Evolutionary conservation across 2,329 filamentous ascomycete species (phyloP), one percentile per base, ranked within the genome.

Genomic region (Hymenoscyphus repandus): DNA sequence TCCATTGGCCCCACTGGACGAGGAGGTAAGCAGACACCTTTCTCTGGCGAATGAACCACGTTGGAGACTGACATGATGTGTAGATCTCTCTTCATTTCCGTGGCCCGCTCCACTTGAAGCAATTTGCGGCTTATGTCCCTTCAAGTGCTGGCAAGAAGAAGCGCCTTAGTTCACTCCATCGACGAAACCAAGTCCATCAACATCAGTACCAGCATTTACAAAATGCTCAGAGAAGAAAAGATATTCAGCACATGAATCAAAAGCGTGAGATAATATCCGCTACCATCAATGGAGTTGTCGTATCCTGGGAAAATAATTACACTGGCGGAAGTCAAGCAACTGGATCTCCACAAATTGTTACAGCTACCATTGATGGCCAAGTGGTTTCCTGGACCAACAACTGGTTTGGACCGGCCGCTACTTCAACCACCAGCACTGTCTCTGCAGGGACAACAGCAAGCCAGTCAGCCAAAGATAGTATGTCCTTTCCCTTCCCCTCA

Each of bases 21-120:
- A 86, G 64, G 85, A 86, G 70, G 86, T 89, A 71, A 68, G 80
- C 67, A 3, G 13, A 27, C 2, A 18, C 5, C n/a, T 32, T 20
- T 33, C 15, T 11, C 12, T 9, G 11, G 30, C 22, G 6, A 18
- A 20, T 17, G 37, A n/a, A n/a, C n/a, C 11, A 31, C 15, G 22
- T 18, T 11, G 10, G 39, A 15, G 36, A 36, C 41, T 30, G 11
- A 51, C 5, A 11, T 10, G 3, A 13, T 44, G 11, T 17, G 5
- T 53, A 89, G 85, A 73, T 90, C 30, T 88, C 85, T 1, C 68
- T 88, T 55, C 83, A 89, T 65, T 75, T 90, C 63, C 83, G 86
- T 58, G 88, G 87, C 2, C 86, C 87, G 1, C 66, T 88, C 59
- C 70, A 77, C 36, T 65, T 91, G 31, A 81, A 80, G 63, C 77